Evolutionary conservation across 1,284 basidiomycete species (phyloP).

Genomic region (Ceratobasidium sp.): DNA sequence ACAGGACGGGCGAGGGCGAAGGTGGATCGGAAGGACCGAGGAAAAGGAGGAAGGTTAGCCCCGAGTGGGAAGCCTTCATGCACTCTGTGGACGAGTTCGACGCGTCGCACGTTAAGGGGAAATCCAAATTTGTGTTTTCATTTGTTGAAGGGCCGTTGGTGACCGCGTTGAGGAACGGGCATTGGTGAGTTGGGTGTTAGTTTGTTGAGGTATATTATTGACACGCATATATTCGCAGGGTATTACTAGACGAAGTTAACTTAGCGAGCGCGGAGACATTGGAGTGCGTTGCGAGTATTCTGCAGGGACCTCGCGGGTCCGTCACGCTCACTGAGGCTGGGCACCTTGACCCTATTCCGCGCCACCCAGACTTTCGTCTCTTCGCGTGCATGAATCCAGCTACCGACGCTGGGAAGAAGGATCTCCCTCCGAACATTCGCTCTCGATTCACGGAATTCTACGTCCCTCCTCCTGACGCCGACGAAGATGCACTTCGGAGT

Average conservation of each 20-base stretch:
- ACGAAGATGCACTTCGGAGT: slow-evolving; percentile 89
- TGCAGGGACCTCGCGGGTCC: slow-evolving; percentile 88
- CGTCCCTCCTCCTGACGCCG: slow-evolving; percentile 92
- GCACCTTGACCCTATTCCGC: slow-evolving; percentile 88
- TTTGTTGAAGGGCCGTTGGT: slow-evolving; percentile 98
- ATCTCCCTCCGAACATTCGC: slow-evolving; percentile 91
- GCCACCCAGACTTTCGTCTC: slow-evolving; percentile 95
- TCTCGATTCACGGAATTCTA: slow-evolving; percentile 96
- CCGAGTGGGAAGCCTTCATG: slow-evolving; percentile 81
- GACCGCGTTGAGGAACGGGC: slow-evolving; percentile 89
- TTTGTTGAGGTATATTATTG: neutral
- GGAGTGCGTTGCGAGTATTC: slow-evolving; percentile 89
- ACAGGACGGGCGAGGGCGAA: slow-evolving; percentile 60
- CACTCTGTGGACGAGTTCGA: slow-evolving; percentile 85
- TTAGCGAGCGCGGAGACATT: slow-evolving; percentile 95
- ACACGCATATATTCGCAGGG: slow-evolving; percentile 64
- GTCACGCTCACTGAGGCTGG: slow-evolving; percentile 96
- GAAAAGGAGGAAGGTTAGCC: slow-evolving; percentile 55
- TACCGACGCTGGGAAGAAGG: slow-evolving; percentile 98
- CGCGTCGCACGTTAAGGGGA: slow-evolving; percentile 84
- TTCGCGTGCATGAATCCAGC: slow-evolving; percentile 99
- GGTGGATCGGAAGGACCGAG: slow-evolving; percentile 59
- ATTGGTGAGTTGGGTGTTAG: slow-evolving; percentile 77
- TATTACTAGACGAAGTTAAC: slow-evolving; percentile 97
- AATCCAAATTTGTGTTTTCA: slow-evolving; percentile 91